Percentiles rank a stretch among this genome's conserved stretches.
phyloP scores from a whole-genome alignment of 192 early-diverging fungal genomes.

The Thamnidium elegans region DNA sequence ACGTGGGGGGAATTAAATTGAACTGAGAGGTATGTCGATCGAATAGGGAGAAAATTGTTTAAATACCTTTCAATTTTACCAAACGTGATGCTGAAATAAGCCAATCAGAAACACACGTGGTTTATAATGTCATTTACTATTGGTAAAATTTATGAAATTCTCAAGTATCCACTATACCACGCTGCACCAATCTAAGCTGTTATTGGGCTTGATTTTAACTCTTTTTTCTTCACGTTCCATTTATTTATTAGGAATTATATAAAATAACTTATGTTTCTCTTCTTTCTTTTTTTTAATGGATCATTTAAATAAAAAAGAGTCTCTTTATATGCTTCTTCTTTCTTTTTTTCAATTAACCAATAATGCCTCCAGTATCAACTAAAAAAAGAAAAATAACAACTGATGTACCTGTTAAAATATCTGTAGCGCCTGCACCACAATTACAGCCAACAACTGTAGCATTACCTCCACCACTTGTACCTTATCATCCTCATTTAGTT shows the following conservation, averaged over 20 bases:
- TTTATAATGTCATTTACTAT: not conserved
- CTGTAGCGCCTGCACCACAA: not conserved
- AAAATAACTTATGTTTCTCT: not conserved
- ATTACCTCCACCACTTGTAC: slow-evolving; percentile 17
- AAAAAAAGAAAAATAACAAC: not conserved
- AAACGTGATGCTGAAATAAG: slow-evolving; percentile 14
- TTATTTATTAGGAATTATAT: not conserved
- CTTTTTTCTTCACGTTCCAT: not conserved
- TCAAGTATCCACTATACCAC: not conserved
- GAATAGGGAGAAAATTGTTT: too few species aligned
- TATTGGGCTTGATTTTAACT: slow-evolving; percentile 3
- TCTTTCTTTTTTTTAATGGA: not conserved
- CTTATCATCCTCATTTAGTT: slow-evolving; percentile 14
- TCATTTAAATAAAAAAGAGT: too few species aligned
- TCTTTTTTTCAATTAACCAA: not conserved
- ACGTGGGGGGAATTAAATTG: too few species aligned
- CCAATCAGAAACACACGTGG: slow-evolving; percentile 25
- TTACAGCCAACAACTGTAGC: not conserved
- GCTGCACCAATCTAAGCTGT: slow-evolving; percentile 9
- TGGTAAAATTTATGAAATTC: slow-evolving; percentile 9
- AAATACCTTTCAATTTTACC: not conserved
- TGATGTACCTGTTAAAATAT: not conserved
- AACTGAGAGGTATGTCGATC: too few species aligned
- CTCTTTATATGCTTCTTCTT: slow-evolving; percentile 2
- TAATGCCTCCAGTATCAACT: not conserved